A percentile compares a stretch with the other conserved stretches of the same genome.
These are phyloP conservation scores for Eimeria acervulina DNA, from an alignment of 169 alveolate species.

Conservation along the genomic window DNA sequence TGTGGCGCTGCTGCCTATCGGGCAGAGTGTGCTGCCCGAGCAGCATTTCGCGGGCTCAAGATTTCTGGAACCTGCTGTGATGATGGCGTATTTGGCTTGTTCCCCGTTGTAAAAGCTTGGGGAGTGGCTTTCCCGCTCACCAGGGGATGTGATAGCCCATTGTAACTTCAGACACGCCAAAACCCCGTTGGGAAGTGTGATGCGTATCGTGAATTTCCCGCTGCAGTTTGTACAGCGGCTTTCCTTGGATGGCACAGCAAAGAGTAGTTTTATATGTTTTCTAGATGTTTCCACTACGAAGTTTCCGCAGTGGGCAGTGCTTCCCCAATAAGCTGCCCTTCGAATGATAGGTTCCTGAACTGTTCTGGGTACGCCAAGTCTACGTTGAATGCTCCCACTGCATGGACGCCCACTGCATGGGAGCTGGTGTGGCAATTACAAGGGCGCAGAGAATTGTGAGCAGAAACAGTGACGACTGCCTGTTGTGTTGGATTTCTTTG, in stretches of 20 bases:
- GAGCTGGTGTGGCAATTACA: not conserved
- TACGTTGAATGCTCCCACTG: not conserved
- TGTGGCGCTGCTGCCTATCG: not conserved
- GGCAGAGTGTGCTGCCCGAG: not conserved
- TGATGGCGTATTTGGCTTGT: not conserved
- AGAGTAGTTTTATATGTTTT: not conserved
- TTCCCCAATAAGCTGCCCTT: not conserved
- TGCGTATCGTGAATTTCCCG: not conserved
- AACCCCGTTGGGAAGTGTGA: not conserved
- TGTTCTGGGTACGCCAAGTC: not conserved
- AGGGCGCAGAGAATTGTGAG: too few relatives aligned
- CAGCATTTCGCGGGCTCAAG: not conserved
- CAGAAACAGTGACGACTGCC: too few relatives aligned
- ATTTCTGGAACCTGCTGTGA: not conserved
- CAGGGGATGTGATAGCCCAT: not conserved
- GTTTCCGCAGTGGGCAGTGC: not conserved
- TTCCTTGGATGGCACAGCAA: not conserved
- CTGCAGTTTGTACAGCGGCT: not conserved
- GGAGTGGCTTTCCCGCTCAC: not conserved
- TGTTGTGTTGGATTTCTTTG: too few relatives aligned
- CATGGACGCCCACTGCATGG: not conserved
- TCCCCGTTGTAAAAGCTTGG: not conserved
- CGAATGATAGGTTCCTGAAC: not conserved
- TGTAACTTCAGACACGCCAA: not conserved
- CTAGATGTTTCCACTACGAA: not conserved